These are phyloP conservation scores for Claviceps sp. DNA, from an alignment of 2,329 filamentous ascomycete genomes.

Conservation along the genomic window DNA sequence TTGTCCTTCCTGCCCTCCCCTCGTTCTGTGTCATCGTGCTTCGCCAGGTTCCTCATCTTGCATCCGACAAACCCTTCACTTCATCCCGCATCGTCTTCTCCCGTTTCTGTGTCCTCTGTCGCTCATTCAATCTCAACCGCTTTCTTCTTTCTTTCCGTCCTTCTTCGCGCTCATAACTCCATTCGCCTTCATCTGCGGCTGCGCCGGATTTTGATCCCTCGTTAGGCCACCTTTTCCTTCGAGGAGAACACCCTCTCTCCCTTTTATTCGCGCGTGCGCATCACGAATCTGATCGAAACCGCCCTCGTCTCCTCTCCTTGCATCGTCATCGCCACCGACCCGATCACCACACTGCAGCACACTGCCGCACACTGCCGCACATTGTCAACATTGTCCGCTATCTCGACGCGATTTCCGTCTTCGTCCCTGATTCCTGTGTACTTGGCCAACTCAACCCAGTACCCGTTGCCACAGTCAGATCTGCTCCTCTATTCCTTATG, in stretches of 20 bases:
- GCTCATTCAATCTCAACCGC: constrained; percentile 3
- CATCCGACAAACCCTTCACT: background rate
- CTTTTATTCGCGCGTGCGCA: constrained; percentile 1
- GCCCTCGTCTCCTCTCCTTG: background rate
- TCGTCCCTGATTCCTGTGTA: background rate
- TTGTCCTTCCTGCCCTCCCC: background rate
- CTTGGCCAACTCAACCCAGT: background rate
- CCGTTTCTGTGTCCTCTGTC: constrained; percentile 5
- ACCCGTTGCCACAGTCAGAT: background rate
- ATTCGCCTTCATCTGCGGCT: constrained; percentile 7
- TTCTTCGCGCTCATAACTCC: background rate
- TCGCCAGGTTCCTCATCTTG: background rate
- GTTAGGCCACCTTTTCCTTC: constrained; percentile 1
- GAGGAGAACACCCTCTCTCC: background rate
- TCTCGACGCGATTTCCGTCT: background rate
- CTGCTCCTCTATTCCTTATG: constrained; percentile 39
- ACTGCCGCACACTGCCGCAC: background rate
- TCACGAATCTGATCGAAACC: constrained; percentile 1
- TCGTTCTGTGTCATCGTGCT: background rate
- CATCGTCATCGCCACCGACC: background rate
- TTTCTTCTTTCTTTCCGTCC: constrained; percentile 1
- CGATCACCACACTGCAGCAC: background rate
- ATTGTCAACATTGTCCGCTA: background rate
- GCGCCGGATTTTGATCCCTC: constrained; percentile 7
- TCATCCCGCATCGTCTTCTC: background rate